Conservation (phyloP, 345 rosid genomes). For the Brassica rapa region DNA sequence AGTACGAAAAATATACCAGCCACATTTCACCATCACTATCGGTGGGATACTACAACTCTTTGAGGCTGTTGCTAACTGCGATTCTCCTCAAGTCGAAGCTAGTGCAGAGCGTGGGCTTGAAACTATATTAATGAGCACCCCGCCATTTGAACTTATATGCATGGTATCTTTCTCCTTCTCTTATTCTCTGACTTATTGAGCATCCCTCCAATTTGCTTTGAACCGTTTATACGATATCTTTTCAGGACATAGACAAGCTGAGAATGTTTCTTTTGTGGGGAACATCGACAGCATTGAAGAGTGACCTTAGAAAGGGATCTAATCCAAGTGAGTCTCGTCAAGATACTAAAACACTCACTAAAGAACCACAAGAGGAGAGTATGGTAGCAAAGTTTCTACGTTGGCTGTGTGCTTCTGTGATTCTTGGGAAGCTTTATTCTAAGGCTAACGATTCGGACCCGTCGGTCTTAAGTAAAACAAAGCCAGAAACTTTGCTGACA, state of each 20-base stretch:
- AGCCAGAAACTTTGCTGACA: conserved; percentile 45
- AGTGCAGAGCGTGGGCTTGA: conserved; percentile 62
- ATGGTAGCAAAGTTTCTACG: conserved; percentile 69
- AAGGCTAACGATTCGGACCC: conserved; percentile 31
- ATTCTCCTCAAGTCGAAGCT: conserved; percentile 37
- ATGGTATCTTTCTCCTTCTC: conserved; percentile 49
- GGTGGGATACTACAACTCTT: conserved; percentile 65
- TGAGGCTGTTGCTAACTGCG: conserved; percentile 46
- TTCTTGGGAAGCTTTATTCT: conserved; percentile 59
- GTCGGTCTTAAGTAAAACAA: conserved; percentile 34
- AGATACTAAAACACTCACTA: conserved; percentile 25
- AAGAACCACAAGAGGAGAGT: conserved; percentile 56
- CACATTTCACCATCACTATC: conserved; percentile 67
- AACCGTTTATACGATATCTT: conserved; percentile 21
- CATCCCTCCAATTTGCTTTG: conserved; percentile 10
- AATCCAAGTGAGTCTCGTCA: conserved; percentile 32
- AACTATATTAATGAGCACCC: conserved; percentile 67
- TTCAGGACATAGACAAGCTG: conserved; percentile 64
- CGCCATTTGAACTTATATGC: conserved; percentile 59
- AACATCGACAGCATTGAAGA: conserved; percentile 60
- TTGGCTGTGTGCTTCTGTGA: conserved; percentile 81
- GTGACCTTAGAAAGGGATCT: conserved; percentile 42
- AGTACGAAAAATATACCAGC: conserved; percentile 61
- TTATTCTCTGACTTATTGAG: conserved; percentile 17
- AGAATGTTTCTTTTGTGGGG: conserved; percentile 75